phyloP scores from a whole-genome alignment of 192 early-diverging fungal species.

The Coemansia biformis region DNA sequence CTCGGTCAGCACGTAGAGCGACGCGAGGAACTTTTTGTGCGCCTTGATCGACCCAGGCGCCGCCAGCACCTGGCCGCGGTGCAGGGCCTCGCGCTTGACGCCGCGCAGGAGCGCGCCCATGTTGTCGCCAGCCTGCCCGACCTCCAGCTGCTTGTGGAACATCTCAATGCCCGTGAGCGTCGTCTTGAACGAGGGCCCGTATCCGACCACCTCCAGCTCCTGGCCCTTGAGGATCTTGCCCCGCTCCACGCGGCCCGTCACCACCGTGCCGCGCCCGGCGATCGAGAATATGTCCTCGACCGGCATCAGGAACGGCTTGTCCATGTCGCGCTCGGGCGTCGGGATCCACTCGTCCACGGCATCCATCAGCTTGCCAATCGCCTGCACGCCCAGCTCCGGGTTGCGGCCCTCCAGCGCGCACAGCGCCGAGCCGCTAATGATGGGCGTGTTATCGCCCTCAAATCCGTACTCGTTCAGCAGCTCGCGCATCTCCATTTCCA shows the following conservation, averaged over 20 bases:
- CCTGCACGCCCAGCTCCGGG: conserved; percentile 84
- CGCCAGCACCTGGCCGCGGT: conserved; percentile 89
- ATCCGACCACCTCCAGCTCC: conserved; percentile 96
- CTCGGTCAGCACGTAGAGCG: conserved; percentile 92
- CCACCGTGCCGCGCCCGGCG: conserved; percentile 94
- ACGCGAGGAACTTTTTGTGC: conserved; percentile 90
- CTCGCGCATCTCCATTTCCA: conserved; percentile 99
- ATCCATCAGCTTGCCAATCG: conserved; percentile 87
- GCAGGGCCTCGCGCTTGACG: conserved; percentile 94
- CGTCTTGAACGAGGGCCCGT: conserved; percentile 82
- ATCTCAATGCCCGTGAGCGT: conserved; percentile 97
- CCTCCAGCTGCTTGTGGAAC: conserved; percentile 99
- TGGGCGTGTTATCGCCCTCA: conserved; percentile 84
- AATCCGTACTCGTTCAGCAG: conserved; percentile 86
- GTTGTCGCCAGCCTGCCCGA: conserved; percentile 97
- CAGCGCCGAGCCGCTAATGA: conserved; percentile 89
- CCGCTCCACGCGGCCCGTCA: conserved; percentile 92
- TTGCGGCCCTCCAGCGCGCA: conserved; percentile 90
- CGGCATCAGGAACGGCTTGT: conserved; percentile 99
- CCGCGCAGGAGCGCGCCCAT: conserved; percentile 96
- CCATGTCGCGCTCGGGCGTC: conserved; percentile 84
- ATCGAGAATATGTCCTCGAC: conserved; percentile 99
- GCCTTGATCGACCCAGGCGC: conserved; percentile 90
- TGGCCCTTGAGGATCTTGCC: conserved; percentile 87
- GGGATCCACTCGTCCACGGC: conserved; percentile 91